A percentile compares a stretch with the other conserved stretches of the same genome.
These are phyloP conservation scores for Basipetospora sp. DNA, from an alignment of 2,329 filamentous ascomycete species.

Conservation along the genomic window DNA sequence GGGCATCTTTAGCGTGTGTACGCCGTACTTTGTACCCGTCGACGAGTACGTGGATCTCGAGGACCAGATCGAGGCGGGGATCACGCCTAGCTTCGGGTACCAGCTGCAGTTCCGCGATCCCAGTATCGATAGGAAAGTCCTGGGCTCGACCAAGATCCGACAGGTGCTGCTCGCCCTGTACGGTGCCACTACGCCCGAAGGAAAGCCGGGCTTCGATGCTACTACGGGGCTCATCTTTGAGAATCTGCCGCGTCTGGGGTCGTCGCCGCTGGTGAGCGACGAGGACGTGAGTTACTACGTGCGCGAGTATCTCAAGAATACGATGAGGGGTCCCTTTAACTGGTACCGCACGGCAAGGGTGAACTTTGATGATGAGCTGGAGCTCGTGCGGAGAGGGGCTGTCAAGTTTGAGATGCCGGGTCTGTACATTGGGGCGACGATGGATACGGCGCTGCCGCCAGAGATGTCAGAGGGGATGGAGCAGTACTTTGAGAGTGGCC, in stretches of 20 bases:
- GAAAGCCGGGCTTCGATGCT: conserved; percentile 43
- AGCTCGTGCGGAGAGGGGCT: conserved; percentile 32
- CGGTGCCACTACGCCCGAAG: conserved; percentile 45
- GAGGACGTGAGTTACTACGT: conserved; percentile 69
- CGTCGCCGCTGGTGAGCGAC: conserved; percentile 44
- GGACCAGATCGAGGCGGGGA: conserved; percentile 37
- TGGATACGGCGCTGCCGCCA: conserved; percentile 59
- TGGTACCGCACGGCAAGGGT: conserved; percentile 68
- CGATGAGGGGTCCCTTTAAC: conserved; percentile 66
- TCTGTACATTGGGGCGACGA: conserved; percentile 58
- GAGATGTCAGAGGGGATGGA: conserved; percentile 60
- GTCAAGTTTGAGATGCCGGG: conserved; percentile 44
- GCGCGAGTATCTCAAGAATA: conserved; percentile 53
- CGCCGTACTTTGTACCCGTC: conserved; percentile 49
- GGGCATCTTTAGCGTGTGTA: conserved; percentile 67
- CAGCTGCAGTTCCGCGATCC: conserved; percentile 65
- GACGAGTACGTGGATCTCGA: conserved; percentile 41
- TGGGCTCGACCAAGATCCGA: conserved; percentile 46
- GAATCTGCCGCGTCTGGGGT: conserved; percentile 41
- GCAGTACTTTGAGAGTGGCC: conserved; percentile 42
- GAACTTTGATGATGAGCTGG: conserved; percentile 63
- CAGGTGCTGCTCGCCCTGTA: conserved; percentile 59
- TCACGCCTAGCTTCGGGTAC: conserved; percentile 60
- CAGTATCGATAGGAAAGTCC: conserved; percentile 44
- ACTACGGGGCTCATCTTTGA: conserved; percentile 50